Conservation (phyloP, 1,139 yeast species). For the Scheffersomyces stambukii region DNA sequence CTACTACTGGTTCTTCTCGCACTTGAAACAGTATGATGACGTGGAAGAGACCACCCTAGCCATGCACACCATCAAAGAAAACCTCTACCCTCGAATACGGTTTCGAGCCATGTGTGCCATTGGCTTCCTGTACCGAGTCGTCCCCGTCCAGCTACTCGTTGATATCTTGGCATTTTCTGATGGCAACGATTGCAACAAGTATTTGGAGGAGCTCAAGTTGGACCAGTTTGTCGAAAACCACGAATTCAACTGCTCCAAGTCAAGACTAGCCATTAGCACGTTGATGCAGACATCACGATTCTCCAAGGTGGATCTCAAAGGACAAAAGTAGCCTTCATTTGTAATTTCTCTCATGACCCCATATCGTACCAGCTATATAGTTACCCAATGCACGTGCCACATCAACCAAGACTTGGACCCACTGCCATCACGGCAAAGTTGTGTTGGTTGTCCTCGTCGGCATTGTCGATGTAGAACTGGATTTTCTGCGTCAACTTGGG, state of each 20-base stretch:
- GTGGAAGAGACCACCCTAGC: constrained; percentile 19
- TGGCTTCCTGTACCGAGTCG: constrained; percentile 55
- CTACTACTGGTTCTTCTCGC: constrained; percentile 49
- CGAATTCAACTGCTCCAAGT: too few relatives aligned
- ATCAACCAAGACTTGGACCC: constrained; percentile 49
- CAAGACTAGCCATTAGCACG: too few relatives aligned
- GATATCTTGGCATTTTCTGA: constrained; percentile 45
- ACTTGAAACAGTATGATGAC: constrained; percentile 24
- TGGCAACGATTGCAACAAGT: constrained; percentile 19
- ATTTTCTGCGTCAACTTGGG: constrained; percentile 50
- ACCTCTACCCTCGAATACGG: constrained; percentile 52
- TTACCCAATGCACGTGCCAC: neutral
- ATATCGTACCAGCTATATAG: too few relatives aligned
- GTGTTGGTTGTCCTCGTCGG: constrained; percentile 55
- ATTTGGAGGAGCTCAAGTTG: constrained; percentile 41
- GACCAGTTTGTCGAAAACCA: constrained; percentile 7
- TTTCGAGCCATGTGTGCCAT: constrained; percentile 57
- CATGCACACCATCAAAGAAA: constrained; percentile 30
- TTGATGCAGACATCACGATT: constrained; percentile 42
- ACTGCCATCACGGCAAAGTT: constrained; percentile 68
- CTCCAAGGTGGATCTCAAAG: constrained; percentile 83
- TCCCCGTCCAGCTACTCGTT: constrained; percentile 43
- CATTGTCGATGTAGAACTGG: constrained; percentile 58
- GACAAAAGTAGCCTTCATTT: too few relatives aligned
- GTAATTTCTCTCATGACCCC: too few relatives aligned